Evolutionary conservation across 2,329 filamentous ascomycete genomes (phyloP).

Genomic region (Fusarium equiseti): DNA sequence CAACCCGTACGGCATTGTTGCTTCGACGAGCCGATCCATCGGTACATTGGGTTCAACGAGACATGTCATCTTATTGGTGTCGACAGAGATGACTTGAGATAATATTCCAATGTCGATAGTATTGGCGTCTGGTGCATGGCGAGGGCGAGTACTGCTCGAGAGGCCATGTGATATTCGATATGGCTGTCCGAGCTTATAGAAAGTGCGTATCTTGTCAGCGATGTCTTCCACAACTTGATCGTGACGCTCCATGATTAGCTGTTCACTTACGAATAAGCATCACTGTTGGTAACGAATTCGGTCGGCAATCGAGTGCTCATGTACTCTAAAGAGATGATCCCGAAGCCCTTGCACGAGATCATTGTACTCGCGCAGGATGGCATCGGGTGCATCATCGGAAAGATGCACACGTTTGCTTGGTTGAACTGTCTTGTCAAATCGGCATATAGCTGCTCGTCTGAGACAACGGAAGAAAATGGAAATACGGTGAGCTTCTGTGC

Average conservation of each 20-base stretch:
- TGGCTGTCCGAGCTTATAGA: slow-evolving; percentile 61
- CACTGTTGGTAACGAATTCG: no score
- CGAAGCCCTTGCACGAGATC: background rate
- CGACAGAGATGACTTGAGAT: slow-evolving; percentile 30
- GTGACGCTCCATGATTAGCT: slow-evolving; percentile 60
- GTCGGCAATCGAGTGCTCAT: background rate
- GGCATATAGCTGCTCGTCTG: rapidly evolving
- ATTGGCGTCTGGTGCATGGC: slow-evolving; percentile 45
- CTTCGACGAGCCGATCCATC: slow-evolving; percentile 73
- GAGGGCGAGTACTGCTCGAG: slow-evolving; percentile 76
- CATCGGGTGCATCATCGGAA: background rate
- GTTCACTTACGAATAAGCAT: background rate
- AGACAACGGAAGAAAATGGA: background rate
- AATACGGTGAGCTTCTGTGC: background rate
- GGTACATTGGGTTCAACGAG: slow-evolving; percentile 76
- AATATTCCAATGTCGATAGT: slow-evolving; percentile 42
- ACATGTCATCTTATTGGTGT: background rate
- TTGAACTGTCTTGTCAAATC: background rate
- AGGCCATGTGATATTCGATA: slow-evolving; percentile 80
- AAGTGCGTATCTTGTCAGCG: slow-evolving; percentile 57
- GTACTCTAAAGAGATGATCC: rapidly evolving
- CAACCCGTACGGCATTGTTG: slow-evolving; percentile 65
- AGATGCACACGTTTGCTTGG: background rate
- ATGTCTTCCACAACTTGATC: slow-evolving; percentile 58
- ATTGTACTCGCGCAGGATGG: background rate